Evolutionary conservation across 768 basidiomycete genomes (phyloP), one percentile per base, ranked within the genome.

Genomic region (Trametes cinnabarina): DNA sequence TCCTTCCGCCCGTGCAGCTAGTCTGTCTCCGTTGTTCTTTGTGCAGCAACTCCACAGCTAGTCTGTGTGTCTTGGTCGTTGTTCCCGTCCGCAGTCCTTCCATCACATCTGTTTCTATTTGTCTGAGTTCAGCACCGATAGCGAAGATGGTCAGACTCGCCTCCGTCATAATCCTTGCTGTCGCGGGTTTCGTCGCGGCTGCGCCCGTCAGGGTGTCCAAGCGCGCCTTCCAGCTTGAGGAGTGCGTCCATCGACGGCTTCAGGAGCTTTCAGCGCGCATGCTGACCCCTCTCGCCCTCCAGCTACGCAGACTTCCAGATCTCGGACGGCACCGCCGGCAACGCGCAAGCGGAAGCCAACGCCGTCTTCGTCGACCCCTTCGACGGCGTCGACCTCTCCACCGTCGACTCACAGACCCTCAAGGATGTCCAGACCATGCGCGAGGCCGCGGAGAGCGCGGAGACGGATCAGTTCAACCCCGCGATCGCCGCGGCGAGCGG

Each of bases 231-330:
- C 22, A 39, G 28, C 54, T 51, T 28, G 54, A 56, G 23, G 54
- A 51, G 59, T 61, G 44, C 8, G 58, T 32, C 6, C 25, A 6
- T n/a, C 22, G 17, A 28, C 17, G n/a, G 22, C 34, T 30, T 20
- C 3, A 2, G 9, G n/a, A n/a, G 12, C 30, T 7, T 32, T 12
- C 30, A 32, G 30, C 7, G 12, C 7, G 12, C 30, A 12, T 32
- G 12, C 30, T 32, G 7, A 32, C 30, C 7, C n/a, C n/a, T 1
- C 17, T 43, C 19, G 6, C 9, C 15, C 9, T 26, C 4, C 51
- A 77, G 75, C 63, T 77, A 77, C 59, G 62, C 67, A 20, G 66
- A 68, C 34, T 76, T 77, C 73, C 76, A 77, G 61, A 77, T 77
- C 57, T 75, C 74, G 15, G 70, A 71, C 51, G 72, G 73, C 28